Percentiles rank a stretch among this genome's conserved stretches.
phyloP scores from a whole-genome alignment of 1,284 basidiomycete species.

The Irpex sp. region DNA sequence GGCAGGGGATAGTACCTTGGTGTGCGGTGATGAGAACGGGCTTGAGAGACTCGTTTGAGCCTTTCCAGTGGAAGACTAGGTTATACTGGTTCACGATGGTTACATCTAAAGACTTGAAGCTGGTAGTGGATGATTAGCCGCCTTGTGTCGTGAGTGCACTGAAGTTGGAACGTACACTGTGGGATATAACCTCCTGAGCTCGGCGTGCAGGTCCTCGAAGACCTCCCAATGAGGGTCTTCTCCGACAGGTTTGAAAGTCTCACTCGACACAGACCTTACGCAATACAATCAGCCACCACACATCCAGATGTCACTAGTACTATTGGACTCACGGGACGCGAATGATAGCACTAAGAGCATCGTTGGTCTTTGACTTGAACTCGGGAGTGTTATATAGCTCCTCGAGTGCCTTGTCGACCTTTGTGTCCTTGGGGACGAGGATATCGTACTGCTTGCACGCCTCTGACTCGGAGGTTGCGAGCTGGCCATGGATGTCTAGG shows the following conservation, averaged over 20 bases:
- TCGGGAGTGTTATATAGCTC: not conserved
- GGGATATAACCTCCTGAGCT: constrained; percentile 36
- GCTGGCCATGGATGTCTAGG: not conserved
- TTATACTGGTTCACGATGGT: constrained; percentile 63
- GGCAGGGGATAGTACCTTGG: constrained; percentile 40
- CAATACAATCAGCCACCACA: not conserved
- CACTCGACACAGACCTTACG: constrained; percentile 26
- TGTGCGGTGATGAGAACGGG: constrained; percentile 66
- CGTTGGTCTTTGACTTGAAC: not conserved
- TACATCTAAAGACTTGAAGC: constrained; percentile 46
- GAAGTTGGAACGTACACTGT: constrained; percentile 28
- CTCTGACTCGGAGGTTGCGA: not conserved
- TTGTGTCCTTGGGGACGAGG: not conserved
- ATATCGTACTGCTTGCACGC: not conserved
- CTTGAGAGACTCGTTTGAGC: constrained; percentile 48
- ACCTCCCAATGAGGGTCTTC: constrained; percentile 41
- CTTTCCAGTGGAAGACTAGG: constrained; percentile 61
- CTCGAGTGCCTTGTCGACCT: constrained; percentile 3
- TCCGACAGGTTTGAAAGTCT: constrained; percentile 28
- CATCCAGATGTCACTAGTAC: not conserved
- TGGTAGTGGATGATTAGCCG: constrained; percentile 19
- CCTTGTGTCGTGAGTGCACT: not conserved
- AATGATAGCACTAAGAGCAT: constrained; percentile 2
- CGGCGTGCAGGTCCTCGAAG: constrained; percentile 35
- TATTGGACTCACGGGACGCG: constrained; percentile 5